Conservation (phyloP, 176 grass and related monocot species). For the Themeda triandra region DNA sequence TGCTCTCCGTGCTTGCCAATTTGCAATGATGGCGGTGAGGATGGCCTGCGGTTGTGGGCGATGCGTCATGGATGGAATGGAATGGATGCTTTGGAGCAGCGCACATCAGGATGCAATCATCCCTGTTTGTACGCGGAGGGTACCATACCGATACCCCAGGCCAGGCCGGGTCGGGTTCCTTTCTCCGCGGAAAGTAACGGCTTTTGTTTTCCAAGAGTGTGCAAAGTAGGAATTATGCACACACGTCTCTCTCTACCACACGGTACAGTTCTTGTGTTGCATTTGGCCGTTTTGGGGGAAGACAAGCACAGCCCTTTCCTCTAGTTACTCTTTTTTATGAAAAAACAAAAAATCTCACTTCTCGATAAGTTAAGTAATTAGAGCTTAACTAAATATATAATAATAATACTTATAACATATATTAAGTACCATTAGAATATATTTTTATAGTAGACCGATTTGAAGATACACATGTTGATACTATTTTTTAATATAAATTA, state of each 20-base stretch:
- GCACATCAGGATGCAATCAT: constrained; percentile 43
- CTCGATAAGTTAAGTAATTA: too few relatives aligned
- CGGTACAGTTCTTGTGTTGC: not conserved
- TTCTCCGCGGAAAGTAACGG: constrained; percentile 5
- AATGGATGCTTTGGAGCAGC: not conserved
- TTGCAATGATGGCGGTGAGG: not conserved
- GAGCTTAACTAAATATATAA: too few relatives aligned
- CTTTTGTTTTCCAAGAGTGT: constrained; percentile 13
- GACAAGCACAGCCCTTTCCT: not conserved
- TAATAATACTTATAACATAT: too few relatives aligned
- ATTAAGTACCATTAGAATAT: too few relatives aligned
- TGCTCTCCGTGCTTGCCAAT: not conserved
- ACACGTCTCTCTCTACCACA: not conserved
- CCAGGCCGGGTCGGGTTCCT: not conserved
- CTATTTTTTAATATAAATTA: too few relatives aligned
- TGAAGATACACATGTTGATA: too few relatives aligned
- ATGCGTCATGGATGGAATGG: not conserved
- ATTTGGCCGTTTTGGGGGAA: not conserved
- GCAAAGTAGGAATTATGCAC: constrained; percentile 10
- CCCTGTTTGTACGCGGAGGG: constrained; percentile 18
- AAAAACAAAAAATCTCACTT: too few relatives aligned
- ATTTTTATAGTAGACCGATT: too few relatives aligned
- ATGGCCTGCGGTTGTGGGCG: constrained; percentile 39
- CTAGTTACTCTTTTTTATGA: too few relatives aligned
- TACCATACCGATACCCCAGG: too few relatives aligned